These are phyloP conservation scores for Lentithecium fluviatile DNA, from an alignment of 495 filamentous ascomycete genomes.

Conservation along the genomic window DNA sequence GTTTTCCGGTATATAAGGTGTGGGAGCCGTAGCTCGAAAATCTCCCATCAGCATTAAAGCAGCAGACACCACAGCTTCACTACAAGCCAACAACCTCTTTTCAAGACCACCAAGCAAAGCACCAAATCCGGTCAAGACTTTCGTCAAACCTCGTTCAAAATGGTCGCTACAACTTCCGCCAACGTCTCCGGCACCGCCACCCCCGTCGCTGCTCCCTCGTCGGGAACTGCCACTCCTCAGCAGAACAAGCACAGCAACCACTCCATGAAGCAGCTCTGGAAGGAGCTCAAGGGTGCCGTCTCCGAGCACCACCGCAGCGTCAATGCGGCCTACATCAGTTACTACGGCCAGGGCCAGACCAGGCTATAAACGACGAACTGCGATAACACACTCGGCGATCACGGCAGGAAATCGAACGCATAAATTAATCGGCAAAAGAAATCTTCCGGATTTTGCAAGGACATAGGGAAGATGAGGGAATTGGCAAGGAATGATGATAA, in stretches of 20 bases:
- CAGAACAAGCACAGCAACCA: background rate
- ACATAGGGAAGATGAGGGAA: too few relatives aligned
- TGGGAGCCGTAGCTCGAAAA: too few relatives aligned
- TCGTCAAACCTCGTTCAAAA: background rate
- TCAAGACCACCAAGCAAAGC: background rate
- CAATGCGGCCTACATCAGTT: background rate
- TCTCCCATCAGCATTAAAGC: background rate
- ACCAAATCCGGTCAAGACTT: background rate
- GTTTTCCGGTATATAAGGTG: too few relatives aligned
- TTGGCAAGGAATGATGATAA: too few relatives aligned
- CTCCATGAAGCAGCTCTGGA: constrained; percentile 1
- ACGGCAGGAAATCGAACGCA: too few relatives aligned
- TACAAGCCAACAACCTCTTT: background rate
- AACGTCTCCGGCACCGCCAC: background rate
- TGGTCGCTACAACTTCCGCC: background rate
- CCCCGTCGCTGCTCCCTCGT: background rate
- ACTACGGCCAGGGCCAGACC: background rate
- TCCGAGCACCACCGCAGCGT: background rate
- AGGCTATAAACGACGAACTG: background rate
- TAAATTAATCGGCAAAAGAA: too few relatives aligned
- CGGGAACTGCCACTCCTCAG: background rate
- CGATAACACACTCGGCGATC: too few relatives aligned
- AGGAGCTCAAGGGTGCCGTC: background rate
- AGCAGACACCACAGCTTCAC: background rate
- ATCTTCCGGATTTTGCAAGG: too few relatives aligned